Conservation (phyloP, 2,329 filamentous ascomycete genomes). For the Claviceps sp. region DNA sequence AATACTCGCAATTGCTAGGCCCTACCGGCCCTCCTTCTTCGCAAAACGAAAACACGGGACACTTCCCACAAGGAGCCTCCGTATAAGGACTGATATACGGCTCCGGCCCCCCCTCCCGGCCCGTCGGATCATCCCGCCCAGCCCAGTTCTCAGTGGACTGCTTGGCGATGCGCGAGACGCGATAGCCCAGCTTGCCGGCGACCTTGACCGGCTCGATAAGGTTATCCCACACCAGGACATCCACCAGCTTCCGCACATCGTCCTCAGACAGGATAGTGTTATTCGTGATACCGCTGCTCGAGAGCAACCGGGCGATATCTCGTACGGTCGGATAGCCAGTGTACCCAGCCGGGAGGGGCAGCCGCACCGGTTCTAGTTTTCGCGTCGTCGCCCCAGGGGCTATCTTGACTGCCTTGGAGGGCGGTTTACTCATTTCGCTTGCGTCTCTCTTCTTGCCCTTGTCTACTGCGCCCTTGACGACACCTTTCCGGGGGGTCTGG, state of each 20-base stretch:
- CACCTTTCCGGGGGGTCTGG: slow-evolving; percentile 42
- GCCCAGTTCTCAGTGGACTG: slow-evolving; percentile 29
- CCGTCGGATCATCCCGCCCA: slow-evolving; percentile 23
- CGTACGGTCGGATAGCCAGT: slow-evolving; percentile 67
- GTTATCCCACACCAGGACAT: slow-evolving; percentile 81
- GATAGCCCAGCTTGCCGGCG: slow-evolving; percentile 37
- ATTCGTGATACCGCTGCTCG: slow-evolving; percentile 54
- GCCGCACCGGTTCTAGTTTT: slow-evolving; percentile 23
- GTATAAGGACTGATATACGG: slow-evolving; percentile 59
- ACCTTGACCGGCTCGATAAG: slow-evolving; percentile 55
- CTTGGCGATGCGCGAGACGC: slow-evolving; percentile 35
- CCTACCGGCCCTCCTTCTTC: slow-evolving; percentile 83
- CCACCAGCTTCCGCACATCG: slow-evolving; percentile 74
- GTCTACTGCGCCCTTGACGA: slow-evolving; percentile 33
- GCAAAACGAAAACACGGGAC: slow-evolving; percentile 87
- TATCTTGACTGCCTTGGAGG: slow-evolving; percentile 17
- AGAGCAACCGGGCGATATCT: slow-evolving; percentile 64
- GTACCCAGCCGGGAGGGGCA: slow-evolving; percentile 53
- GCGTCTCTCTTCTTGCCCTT: slow-evolving; percentile 39
- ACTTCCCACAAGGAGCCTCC: slow-evolving; percentile 80
- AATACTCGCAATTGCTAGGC: slow-evolving; percentile 84
- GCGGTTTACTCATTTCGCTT: slow-evolving; percentile 20
- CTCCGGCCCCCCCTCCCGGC: slow-evolving; percentile 26
- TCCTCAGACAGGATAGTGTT: slow-evolving; percentile 57
- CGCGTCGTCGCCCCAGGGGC: slow-evolving; percentile 5